phyloP scores from a whole-genome alignment of 2,329 filamentous ascomycete genomes.

The Penicillium sp. region DNA sequence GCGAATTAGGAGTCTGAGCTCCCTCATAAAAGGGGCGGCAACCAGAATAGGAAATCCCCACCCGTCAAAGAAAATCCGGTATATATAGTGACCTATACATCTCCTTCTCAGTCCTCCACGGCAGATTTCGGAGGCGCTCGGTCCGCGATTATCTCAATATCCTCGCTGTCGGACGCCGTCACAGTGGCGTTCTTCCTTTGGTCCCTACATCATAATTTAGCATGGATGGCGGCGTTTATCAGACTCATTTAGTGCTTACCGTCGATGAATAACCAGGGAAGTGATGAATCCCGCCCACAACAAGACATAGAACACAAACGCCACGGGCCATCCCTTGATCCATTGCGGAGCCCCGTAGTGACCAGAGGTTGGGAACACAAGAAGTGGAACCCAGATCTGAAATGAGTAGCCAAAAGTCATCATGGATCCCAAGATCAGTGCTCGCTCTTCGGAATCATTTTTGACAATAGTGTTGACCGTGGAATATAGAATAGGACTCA shows the following conservation, averaged over 20 bases:
- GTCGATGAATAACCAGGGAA: slow-evolving; percentile 20
- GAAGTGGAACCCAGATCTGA: slow-evolving; percentile 48
- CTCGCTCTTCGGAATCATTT: slow-evolving; percentile 42
- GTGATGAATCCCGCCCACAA: slow-evolving; percentile 40
- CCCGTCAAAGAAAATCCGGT: no score
- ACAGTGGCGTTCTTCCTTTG: slow-evolving; percentile 7
- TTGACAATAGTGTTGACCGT: slow-evolving; percentile 47
- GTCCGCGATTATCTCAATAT: slow-evolving; percentile 14
- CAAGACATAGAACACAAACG: slow-evolving; percentile 48
- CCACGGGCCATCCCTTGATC: slow-evolving; percentile 52
- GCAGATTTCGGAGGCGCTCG: not conserved
- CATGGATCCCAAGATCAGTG: slow-evolving; percentile 44
- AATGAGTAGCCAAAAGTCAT: slow-evolving; percentile 52
- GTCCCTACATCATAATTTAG: not conserved
- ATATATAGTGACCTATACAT: not conserved
- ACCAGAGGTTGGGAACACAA: slow-evolving; percentile 47
- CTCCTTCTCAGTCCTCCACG: not conserved
- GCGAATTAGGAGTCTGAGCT: no score
- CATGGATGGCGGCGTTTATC: not conserved
- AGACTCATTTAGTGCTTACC: slow-evolving; percentile 5
- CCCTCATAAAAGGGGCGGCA: no score
- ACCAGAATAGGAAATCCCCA: no score
- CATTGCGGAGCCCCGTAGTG: slow-evolving; percentile 48
- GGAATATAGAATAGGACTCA: slow-evolving; percentile 47
- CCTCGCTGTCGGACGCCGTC: slow-evolving; percentile 6